Evolutionary conservation across 108 stramenopile genomes (phyloP).

Genomic region (Halocafeteria seosinensis): DNA sequence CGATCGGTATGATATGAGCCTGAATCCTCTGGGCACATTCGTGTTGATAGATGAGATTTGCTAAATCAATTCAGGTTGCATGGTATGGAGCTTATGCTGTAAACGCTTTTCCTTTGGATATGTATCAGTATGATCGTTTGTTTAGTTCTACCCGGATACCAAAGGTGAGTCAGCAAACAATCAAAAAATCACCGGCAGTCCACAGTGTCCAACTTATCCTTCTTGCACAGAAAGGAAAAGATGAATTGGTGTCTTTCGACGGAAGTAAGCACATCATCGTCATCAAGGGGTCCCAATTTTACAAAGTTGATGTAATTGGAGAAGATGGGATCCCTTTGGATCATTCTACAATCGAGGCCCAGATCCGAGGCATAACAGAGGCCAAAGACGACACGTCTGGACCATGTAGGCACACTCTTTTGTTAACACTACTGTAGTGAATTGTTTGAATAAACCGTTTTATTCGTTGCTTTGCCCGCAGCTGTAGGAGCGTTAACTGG

Average conservation of each 20-base stretch:
- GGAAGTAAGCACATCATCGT: conserved; percentile 9
- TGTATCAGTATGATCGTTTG: conserved; percentile 13
- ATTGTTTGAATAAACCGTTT: neutral
- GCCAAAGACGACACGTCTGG: conserved; percentile 4
- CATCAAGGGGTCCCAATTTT: conserved; percentile 1
- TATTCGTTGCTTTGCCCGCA: no score
- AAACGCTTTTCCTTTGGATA: conserved; percentile 10
- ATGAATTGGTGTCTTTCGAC: neutral
- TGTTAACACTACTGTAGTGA: no score
- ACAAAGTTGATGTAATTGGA: conserved; percentile 19
- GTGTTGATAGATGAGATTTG: no score
- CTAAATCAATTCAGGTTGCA: no score
- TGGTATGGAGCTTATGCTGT: conserved; percentile 7
- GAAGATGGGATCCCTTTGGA: conserved; percentile 17
- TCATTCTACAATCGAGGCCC: conserved; percentile 12
- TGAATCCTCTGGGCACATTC: no score
- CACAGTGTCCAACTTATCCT: neutral
- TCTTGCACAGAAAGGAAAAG: neutral
- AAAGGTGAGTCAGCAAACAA: no score
- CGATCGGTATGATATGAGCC: no score
- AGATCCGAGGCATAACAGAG: conserved; percentile 17
- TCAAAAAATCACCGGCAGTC: no score
- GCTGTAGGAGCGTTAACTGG: conserved; percentile 23
- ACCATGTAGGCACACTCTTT: no score
- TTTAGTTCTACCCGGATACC: conserved; percentile 16